Percentiles rank a stretch among this genome's conserved stretches.
Evolutionary conservation across 495 filamentous ascomycete species (phyloP).

Genomic region (Echria macrotheca): DNA sequence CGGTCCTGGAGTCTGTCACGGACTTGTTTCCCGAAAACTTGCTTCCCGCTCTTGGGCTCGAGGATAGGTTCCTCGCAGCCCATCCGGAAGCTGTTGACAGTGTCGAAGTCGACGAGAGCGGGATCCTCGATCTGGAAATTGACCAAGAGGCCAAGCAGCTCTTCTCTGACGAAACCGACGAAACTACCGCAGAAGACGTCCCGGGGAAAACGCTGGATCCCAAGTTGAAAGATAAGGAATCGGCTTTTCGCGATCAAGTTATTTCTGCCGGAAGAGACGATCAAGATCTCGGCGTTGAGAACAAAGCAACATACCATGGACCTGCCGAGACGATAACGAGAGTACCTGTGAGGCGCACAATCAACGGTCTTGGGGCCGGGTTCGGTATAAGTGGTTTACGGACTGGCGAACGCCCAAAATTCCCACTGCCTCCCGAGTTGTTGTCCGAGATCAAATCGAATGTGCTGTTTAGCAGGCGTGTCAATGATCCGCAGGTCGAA

Average conservation of each 20-base stretch:
- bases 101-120: slow-evolving; percentile 42
- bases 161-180: slow-evolving; percentile 50
- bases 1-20: slow-evolving; percentile 73
- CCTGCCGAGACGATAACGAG: too few species aligned
- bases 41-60: slow-evolving; percentile 39
- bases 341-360: too few species aligned
- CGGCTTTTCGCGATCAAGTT: too few species aligned
- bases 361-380: slow-evolving; percentile 15
- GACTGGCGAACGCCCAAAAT: slow-evolving; percentile 15
- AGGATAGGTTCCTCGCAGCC: slow-evolving; percentile 18
- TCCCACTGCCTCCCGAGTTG: slow-evolving; percentile 12
- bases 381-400: slow-evolving; percentile 21
- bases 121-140: slow-evolving; percentile 33
- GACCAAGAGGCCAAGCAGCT: slow-evolving; percentile 39
- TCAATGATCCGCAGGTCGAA: background rate
- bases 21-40: slow-evolving; percentile 75
- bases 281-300: background rate
- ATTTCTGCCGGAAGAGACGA: background rate
- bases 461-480: slow-evolving; percentile 6
- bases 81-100: slow-evolving; percentile 25
- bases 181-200: slow-evolving; percentile 33
- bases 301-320: background rate
- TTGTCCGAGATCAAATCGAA: slow-evolving; percentile 1
- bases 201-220: background rate
- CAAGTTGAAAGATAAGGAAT: background rate